Percentiles rank a stretch among this genome's conserved stretches.
Conservation (phyloP, 2,329 filamentous ascomycete genomes). For the Colletotrichum zoysiae region DNA sequence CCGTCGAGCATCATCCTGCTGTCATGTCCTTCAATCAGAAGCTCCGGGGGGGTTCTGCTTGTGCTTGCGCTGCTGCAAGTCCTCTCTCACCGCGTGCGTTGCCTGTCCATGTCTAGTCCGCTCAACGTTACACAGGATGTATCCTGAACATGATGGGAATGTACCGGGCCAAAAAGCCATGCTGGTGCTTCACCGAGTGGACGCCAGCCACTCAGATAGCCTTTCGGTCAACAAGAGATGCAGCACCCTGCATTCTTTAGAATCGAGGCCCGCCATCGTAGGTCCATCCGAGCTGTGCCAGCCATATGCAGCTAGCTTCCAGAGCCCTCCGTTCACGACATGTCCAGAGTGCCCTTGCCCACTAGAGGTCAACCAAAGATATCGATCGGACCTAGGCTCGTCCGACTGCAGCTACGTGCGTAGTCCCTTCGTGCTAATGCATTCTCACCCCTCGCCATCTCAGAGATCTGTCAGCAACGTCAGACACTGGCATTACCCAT, state of each 20-base stretch:
- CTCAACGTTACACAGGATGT: slow-evolving; percentile 25
- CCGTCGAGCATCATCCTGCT: not conserved
- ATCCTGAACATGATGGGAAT: slow-evolving; percentile 18
- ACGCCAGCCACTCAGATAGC: slow-evolving; percentile 31
- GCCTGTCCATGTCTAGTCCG: not conserved
- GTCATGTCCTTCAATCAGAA: slow-evolving; percentile 3
- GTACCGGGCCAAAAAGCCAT: slow-evolving; percentile 24
- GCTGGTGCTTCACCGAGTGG: slow-evolving; percentile 37
- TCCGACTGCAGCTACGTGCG: slow-evolving; percentile 30
- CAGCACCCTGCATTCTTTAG: slow-evolving; percentile 36
- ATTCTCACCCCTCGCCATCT: slow-evolving; percentile 12
- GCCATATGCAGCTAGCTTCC: slow-evolving; percentile 32
- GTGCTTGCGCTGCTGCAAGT: slow-evolving; percentile 10
- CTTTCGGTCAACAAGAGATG: slow-evolving; percentile 31
- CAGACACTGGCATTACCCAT: not conserved
- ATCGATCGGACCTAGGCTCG: slow-evolving; percentile 28
- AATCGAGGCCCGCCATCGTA: slow-evolving; percentile 25
- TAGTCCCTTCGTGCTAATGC: slow-evolving; percentile 15
- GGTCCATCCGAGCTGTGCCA: slow-evolving; percentile 16
- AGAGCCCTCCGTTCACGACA: slow-evolving; percentile 14
- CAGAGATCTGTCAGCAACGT: slow-evolving; percentile 1
- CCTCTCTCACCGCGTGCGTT: not conserved
- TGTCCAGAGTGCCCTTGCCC: slow-evolving; percentile 3
- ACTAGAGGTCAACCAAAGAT: slow-evolving; percentile 14
- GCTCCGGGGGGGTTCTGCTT: not conserved